Evolutionary conservation across 352 stramenopile genomes (phyloP).

Genomic region (Pythium aquatile): DNA sequence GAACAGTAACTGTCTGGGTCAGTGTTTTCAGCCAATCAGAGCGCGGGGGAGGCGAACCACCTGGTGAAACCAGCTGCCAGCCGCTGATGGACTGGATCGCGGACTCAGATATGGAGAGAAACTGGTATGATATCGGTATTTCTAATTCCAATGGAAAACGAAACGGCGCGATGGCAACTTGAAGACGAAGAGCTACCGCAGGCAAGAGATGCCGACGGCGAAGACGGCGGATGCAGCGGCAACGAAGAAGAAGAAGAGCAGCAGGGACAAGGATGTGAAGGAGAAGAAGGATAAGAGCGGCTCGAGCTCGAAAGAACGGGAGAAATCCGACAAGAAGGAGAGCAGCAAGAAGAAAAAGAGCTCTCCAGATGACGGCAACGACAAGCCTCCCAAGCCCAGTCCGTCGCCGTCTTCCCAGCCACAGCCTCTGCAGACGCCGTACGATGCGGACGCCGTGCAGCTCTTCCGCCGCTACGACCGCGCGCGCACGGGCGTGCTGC

Average conservation of each 20-base stretch:
- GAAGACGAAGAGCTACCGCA: slow-evolving; percentile 4
- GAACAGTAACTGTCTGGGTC: not conserved
- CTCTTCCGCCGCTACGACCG: slow-evolving; percentile 80
- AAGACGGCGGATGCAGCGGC: slow-evolving; percentile 8
- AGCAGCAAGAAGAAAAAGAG: slow-evolving; percentile 34
- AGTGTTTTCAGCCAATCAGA: not conserved
- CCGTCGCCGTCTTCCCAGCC: slow-evolving; percentile 14
- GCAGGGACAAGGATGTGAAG: slow-evolving; percentile 17
- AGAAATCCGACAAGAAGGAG: slow-evolving; percentile 37
- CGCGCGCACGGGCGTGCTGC: slow-evolving; percentile 47
- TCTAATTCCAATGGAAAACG: not conserved
- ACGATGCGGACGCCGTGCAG: slow-evolving; percentile 71
- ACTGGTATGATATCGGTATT: not conserved
- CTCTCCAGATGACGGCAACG: not conserved
- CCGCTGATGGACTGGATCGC: not conserved
- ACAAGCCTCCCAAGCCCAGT: slow-evolving; percentile 7
- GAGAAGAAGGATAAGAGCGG: slow-evolving; percentile 21
- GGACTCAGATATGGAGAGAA: not conserved
- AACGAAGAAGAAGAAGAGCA: slow-evolving; percentile 26
- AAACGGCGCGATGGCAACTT: slow-evolving; percentile 13
- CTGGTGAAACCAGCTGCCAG: not conserved
- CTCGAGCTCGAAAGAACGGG: slow-evolving; percentile 33
- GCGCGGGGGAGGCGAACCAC: not conserved
- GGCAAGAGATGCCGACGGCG: slow-evolving; percentile 1
- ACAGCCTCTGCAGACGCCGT: slow-evolving; percentile 4